phyloP scores from a whole-genome alignment of 2,329 filamentous ascomycete genomes.

The Colletotrichum agaves region DNA sequence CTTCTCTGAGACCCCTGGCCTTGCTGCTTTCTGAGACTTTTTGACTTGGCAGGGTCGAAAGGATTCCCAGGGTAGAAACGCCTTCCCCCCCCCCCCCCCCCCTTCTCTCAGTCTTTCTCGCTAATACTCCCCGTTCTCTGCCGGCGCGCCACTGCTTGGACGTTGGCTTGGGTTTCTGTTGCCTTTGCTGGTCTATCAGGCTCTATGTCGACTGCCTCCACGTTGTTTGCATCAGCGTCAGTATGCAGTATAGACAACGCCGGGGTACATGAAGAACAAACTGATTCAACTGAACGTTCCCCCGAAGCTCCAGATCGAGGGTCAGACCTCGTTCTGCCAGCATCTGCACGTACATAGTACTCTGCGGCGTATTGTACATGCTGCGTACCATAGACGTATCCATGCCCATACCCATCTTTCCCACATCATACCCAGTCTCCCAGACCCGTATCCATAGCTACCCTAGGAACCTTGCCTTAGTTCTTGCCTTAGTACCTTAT shows the following conservation, averaged over 20 bases:
- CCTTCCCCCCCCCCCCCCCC: not conserved
- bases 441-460: slow-evolving; percentile 18
- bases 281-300: too few relatives aligned
- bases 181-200: too few relatives aligned
- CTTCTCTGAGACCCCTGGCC: slow-evolving; percentile 10
- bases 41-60: slow-evolving; percentile 32
- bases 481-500: slow-evolving; percentile 24
- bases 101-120: not conserved
- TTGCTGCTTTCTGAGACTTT: slow-evolving; percentile 36
- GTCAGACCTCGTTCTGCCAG: slow-evolving; percentile 35
- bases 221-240: too few relatives aligned
- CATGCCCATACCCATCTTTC: slow-evolving; percentile 5
- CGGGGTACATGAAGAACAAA: too few relatives aligned
- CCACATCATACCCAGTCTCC: slow-evolving; percentile 9
- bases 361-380: slow-evolving; percentile 9
- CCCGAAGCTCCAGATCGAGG: not conserved
- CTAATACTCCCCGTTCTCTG: not conserved
- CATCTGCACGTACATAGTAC: slow-evolving; percentile 5
- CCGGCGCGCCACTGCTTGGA: not conserved
- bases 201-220: too few relatives aligned
- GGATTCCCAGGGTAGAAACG: slow-evolving; percentile 18
- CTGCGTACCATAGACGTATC: slow-evolving; percentile 9
- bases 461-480: slow-evolving; percentile 14
- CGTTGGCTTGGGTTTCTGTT: not conserved
- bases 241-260: too few relatives aligned